Base-by-base conservation (phyloP, 2,329 filamentous ascomycete genomes). In the Colletotrichum plurivorum region DNA sequence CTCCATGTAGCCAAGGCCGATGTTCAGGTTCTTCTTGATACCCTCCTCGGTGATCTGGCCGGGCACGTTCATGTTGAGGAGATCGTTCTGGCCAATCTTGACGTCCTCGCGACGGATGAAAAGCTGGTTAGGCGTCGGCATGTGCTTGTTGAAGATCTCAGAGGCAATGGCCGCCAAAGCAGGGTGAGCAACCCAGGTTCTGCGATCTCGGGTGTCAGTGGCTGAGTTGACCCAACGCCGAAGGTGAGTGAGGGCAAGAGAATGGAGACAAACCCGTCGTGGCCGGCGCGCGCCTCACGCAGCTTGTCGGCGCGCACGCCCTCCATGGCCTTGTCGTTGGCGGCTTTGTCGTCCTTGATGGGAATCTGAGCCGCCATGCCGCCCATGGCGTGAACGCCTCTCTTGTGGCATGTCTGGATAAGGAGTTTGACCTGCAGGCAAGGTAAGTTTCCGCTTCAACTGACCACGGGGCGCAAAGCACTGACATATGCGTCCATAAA, bases 281-380 rank as follows among this genome's bases (percentile, higher is more conserved):
- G 96, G 66, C 96, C 96, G 60, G 96, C 96, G 73, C 93, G 93
- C 60, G 94, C 96, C 83, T 99, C 96, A 67, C 96, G 94, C 70
- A 99, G 89, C 89, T 99, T 99, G 83, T 99, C 96, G 66, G 94
- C 93, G 71, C 94, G 92, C 52, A 99, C 94, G 70, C 90, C 92
- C 73, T 94, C 94, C 95, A 98, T 98, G 73, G 95, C 95, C 79
- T 91, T 92, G 77, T 97, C 94, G 83, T 98, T 98, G 78, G 95
- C 95, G 55, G 88, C 90, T 75, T 91, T 89, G 83, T 98, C 93
- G 79, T 96, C 93, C 88, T 98, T 98, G 87, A 98, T 98, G 71
- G 96, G 96, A 78, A 99, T 99, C 83, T 98, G 96, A 46, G 96
- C 96, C 3, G 95, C 95, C 96, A 99, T 98, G 73, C 96, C 96